These are phyloP conservation scores for Codiaeum variegatum DNA, from an alignment of 441 rosid species.

Conservation along the genomic window DNA sequence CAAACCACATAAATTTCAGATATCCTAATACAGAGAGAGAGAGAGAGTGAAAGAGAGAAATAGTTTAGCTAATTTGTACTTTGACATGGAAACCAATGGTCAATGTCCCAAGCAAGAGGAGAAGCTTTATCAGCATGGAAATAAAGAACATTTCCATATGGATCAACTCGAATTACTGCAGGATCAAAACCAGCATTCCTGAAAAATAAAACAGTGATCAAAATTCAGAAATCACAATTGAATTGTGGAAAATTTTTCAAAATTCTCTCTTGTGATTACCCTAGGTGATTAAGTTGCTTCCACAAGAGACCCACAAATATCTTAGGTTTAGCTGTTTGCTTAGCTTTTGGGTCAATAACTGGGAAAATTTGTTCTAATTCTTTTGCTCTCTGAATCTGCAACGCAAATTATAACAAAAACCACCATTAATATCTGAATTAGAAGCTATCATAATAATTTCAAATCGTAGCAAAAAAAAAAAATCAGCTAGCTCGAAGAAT, in stretches of 20 bases:
- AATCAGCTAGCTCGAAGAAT: not conserved
- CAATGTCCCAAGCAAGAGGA: slow-evolving; percentile 94
- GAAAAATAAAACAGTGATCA: slow-evolving; percentile 12
- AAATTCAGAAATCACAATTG: slow-evolving; percentile 2
- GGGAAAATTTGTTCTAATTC: slow-evolving; percentile 66
- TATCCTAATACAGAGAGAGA: not conserved
- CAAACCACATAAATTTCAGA: not conserved
- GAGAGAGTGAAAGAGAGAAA: slow-evolving; percentile 4
- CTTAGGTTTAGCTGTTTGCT: slow-evolving; percentile 61
- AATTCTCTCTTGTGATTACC: slow-evolving; percentile 31
- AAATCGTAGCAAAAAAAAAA: not conserved
- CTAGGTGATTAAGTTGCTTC: slow-evolving; percentile 88
- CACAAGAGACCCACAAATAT: slow-evolving; percentile 63
- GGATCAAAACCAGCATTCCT: slow-evolving; percentile 99
- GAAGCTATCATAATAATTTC: not conserved
- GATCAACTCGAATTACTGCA: slow-evolving; percentile 71
- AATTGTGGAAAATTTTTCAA: not conserved
- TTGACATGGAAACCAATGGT: slow-evolving; percentile 95
- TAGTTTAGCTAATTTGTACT: slow-evolving; percentile 36
- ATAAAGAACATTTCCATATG: slow-evolving; percentile 81
- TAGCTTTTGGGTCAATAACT: slow-evolving; percentile 59
- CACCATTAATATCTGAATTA: not conserved
- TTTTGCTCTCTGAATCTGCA: slow-evolving; percentile 44
- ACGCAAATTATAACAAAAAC: slow-evolving; percentile 12
- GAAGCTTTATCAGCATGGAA: slow-evolving; percentile 89